Percentiles rank a stretch among this genome's conserved stretches.
Conservation (phyloP, 768 basidiomycete species). For the Serendipita vermifera region DNA sequence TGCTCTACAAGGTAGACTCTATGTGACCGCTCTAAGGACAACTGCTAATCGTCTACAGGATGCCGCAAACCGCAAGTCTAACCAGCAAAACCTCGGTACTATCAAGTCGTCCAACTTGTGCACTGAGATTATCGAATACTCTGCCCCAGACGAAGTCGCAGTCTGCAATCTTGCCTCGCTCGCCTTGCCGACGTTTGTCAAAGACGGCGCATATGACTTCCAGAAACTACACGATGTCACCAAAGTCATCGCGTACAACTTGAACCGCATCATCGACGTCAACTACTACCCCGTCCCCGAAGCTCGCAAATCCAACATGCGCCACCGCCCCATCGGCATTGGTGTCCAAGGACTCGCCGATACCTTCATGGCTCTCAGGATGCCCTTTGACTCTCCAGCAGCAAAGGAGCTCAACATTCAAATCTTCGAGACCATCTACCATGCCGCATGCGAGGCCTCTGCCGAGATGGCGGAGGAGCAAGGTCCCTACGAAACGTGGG, state of each 20-base stretch:
- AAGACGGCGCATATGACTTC: conserved; percentile 78
- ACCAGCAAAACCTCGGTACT: conserved; percentile 95
- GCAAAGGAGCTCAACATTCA: conserved; percentile 83
- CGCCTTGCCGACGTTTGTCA: conserved; percentile 85
- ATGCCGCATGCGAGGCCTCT: conserved; percentile 83
- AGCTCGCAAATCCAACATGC: conserved; percentile 86
- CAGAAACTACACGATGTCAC: conserved; percentile 85
- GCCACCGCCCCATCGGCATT: conserved; percentile 92
- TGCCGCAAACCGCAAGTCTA: conserved; percentile 50
- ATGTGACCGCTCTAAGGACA: too few relatives aligned
- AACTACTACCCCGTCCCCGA: conserved; percentile 94
- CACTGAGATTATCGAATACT: conserved; percentile 98
- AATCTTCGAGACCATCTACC: conserved; percentile 99
- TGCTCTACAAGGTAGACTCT: conserved; percentile 97
- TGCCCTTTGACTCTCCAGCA: conserved; percentile 85
- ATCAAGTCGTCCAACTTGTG: conserved; percentile 99
- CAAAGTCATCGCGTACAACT: conserved; percentile 85
- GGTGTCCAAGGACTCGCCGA: conserved; percentile 98
- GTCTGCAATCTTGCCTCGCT: conserved; percentile 98
- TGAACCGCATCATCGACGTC: conserved; percentile 87
- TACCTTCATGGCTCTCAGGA: conserved; percentile 90
- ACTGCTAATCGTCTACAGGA: too few relatives aligned
- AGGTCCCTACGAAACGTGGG: conserved; percentile 79
- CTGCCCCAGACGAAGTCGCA: conserved; percentile 90
- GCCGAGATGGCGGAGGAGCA: conserved; percentile 68